These are phyloP conservation scores for Porcisia deanei DNA, from an alignment of 208 protist species.

Conservation along the genomic window DNA sequence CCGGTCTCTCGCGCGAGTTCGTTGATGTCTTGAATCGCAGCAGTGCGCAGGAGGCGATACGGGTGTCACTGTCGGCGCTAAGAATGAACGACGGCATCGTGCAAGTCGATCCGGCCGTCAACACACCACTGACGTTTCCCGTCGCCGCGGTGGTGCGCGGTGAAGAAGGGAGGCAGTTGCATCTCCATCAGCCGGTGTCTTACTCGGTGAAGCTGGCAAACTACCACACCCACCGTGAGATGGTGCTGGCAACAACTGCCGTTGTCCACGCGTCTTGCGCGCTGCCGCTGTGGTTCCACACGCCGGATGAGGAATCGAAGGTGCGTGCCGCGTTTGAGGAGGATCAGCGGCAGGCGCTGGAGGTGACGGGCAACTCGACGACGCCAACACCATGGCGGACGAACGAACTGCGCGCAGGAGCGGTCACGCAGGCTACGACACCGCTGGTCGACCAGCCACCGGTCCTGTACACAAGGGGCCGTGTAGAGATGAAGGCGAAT, in stretches of 20 bases:
- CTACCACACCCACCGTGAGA: slow-evolving; percentile 29
- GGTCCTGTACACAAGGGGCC: slow-evolving; percentile 25
- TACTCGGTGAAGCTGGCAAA: slow-evolving; percentile 31
- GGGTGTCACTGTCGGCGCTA: slow-evolving; percentile 44
- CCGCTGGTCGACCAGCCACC: slow-evolving; percentile 11
- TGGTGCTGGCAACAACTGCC: slow-evolving; percentile 20
- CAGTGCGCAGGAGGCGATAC: slow-evolving; percentile 62
- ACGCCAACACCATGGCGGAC: neutral
- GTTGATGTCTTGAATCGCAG: slow-evolving; percentile 67
- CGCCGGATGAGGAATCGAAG: slow-evolving; percentile 19
- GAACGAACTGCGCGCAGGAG: slow-evolving; percentile 12
- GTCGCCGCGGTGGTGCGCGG: slow-evolving; percentile 32
- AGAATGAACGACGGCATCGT: slow-evolving; percentile 36
- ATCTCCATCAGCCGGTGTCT: slow-evolving; percentile 33
- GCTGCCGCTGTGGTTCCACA: slow-evolving; percentile 35
- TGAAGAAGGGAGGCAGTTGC: slow-evolving; percentile 19
- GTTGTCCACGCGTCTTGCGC: slow-evolving; percentile 7
- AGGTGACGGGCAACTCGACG: neutral
- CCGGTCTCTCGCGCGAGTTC: slow-evolving; percentile 60
- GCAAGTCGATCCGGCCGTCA: slow-evolving; percentile 25
- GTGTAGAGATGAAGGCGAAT: slow-evolving; percentile 48
- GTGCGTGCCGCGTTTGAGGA: slow-evolving; percentile 24
- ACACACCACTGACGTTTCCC: slow-evolving; percentile 27
- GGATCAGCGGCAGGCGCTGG: slow-evolving; percentile 21
- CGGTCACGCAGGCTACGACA: slow-evolving; percentile 14